A percentile compares a stretch with the other conserved stretches of the same genome.
Conservation (phyloP, 495 filamentous ascomycete genomes). For the Lepraria neglecta region DNA sequence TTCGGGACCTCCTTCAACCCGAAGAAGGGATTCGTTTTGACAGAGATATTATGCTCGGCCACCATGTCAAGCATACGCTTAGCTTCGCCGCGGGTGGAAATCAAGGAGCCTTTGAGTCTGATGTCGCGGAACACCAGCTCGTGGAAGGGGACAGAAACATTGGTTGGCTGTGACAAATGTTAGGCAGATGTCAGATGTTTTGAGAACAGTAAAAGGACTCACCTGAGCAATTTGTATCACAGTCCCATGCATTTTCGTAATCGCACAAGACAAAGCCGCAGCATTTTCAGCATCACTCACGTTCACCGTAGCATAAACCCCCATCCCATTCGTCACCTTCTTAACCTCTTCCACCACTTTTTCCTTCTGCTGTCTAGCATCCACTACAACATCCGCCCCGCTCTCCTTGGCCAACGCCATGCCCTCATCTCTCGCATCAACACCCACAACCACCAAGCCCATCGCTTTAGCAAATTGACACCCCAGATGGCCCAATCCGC, state of each 20-base stretch:
- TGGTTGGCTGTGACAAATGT: slow-evolving; percentile 30
- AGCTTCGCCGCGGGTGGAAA: slow-evolving; percentile 43
- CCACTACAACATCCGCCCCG: slow-evolving; percentile 47
- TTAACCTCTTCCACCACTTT: slow-evolving; percentile 41
- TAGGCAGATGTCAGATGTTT: not conserved
- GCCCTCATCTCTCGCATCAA: slow-evolving; percentile 52
- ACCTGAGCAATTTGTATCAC: slow-evolving; percentile 52
- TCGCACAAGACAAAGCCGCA: slow-evolving; percentile 44
- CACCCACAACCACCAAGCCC: slow-evolving; percentile 46
- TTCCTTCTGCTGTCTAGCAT: slow-evolving; percentile 44
- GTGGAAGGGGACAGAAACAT: slow-evolving; percentile 45
- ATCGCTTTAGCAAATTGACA: slow-evolving; percentile 49
- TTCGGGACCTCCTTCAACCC: slow-evolving; percentile 47
- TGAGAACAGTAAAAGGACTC: not conserved
- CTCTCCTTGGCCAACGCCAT: slow-evolving; percentile 38
- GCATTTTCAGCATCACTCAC: slow-evolving; percentile 40
- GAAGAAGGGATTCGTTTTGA: slow-evolving; percentile 47
- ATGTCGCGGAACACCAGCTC: slow-evolving; percentile 53
- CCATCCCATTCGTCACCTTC: slow-evolving; percentile 40
- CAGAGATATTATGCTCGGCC: slow-evolving; percentile 44
- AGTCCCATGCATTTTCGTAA: slow-evolving; percentile 50
- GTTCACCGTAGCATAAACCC: slow-evolving; percentile 43
- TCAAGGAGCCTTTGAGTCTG: slow-evolving; percentile 42
- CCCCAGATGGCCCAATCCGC: slow-evolving; percentile 52
- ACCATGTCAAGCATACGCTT: slow-evolving; percentile 46